A percentile compares a stretch with the other conserved stretches of the same genome.
Evolutionary conservation across 2,329 filamentous ascomycete genomes (phyloP).

Genomic region (Aspergillaceae sp.): DNA sequence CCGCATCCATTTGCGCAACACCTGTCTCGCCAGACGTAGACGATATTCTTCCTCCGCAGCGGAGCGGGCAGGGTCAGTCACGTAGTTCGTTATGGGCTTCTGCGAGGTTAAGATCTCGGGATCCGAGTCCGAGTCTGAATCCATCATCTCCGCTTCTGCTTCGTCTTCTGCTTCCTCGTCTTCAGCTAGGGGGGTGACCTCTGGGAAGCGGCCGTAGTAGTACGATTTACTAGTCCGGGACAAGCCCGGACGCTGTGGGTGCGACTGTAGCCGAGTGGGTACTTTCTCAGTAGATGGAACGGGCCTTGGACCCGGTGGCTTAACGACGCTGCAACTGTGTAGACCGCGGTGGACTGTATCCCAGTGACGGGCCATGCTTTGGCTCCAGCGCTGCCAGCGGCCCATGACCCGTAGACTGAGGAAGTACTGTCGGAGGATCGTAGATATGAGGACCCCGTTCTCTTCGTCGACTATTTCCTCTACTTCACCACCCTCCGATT

Average conservation of each 20-base stretch:
- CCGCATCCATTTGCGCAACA: slow-evolving; percentile 64
- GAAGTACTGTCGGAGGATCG: slow-evolving; percentile 84
- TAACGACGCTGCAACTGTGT: slow-evolving; percentile 44
- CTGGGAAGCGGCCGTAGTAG: slow-evolving; percentile 25
- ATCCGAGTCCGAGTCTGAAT: slow-evolving; percentile 36
- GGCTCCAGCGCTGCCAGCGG: slow-evolving; percentile 65
- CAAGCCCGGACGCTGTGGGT: slow-evolving; percentile 12
- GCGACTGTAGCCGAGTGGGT: slow-evolving; percentile 9
- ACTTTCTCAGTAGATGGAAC: slow-evolving; percentile 13
- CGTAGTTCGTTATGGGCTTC: slow-evolving; percentile 25
- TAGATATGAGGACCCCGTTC: slow-evolving; percentile 76
- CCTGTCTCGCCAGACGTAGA: slow-evolving; percentile 58
- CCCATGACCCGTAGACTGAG: slow-evolving; percentile 75
- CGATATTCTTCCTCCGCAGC: slow-evolving; percentile 47
- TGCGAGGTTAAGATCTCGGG: slow-evolving; percentile 31
- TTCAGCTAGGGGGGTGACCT: slow-evolving; percentile 9
- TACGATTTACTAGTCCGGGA: slow-evolving; percentile 16
- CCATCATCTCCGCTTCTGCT: slow-evolving; percentile 27
- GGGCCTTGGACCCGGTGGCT: slow-evolving; percentile 30
- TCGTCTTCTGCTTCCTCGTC: slow-evolving; percentile 36
- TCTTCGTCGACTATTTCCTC: slow-evolving; percentile 78
- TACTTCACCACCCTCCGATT: slow-evolving; percentile 65
- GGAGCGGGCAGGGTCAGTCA: slow-evolving; percentile 30
- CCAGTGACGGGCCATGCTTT: slow-evolving; percentile 58
- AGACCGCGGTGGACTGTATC: slow-evolving; percentile 54